Conservation (phyloP, 73 alveolate genomes). For the Tetrahymena borealis region DNA sequence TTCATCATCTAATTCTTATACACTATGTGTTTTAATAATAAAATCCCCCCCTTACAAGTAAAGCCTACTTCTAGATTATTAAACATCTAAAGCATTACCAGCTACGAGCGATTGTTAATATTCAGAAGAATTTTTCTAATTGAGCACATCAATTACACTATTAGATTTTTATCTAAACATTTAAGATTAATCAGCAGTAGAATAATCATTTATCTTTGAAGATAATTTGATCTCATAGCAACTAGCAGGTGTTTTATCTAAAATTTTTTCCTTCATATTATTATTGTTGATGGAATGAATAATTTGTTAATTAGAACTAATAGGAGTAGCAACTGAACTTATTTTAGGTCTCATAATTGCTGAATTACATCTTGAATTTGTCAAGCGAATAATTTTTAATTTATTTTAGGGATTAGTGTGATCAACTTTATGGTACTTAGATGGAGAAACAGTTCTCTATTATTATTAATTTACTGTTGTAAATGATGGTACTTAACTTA, state of each 20-base stretch:
- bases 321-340: too few species aligned
- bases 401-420: neutral
- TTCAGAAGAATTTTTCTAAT: neutral
- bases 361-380: neutral
- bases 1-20: neutral
- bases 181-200: neutral
- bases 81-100: neutral
- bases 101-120: neutral
- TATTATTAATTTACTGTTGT: neutral
- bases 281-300: too few species aligned
- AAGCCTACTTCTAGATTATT: neutral
- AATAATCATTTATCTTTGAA: neutral
- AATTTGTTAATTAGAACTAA: too few species aligned
- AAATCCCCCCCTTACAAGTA: neutral
- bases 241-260: neutral
- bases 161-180: neutral
- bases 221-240: neutral
- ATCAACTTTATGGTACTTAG: neutral
- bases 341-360: neutral
- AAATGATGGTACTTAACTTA: neutral
- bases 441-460: neutral
- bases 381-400: neutral
- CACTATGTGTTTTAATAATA: neutral
- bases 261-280: neutral
- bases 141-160: neutral